A percentile compares a stretch with the other conserved stretches of the same genome.
Conservation (phyloP, 2,329 filamentous ascomycete species). For the Aspergillus brunneoviolaceus region DNA sequence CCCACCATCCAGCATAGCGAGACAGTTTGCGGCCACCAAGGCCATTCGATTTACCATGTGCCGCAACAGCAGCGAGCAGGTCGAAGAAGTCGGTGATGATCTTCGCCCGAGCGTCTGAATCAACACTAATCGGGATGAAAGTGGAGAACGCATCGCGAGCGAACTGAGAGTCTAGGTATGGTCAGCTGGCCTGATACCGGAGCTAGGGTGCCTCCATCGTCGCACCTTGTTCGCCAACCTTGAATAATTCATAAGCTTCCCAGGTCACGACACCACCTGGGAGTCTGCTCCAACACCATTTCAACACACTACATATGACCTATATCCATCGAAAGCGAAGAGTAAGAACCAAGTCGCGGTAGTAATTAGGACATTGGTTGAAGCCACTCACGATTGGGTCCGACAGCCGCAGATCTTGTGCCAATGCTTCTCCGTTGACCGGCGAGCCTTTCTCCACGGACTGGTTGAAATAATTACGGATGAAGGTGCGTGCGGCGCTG, state of each 20-base stretch:
- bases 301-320: conserved; percentile 90
- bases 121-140: conserved; percentile 91
- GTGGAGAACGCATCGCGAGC: conserved; percentile 92
- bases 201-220: neutral
- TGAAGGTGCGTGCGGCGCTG: conserved; percentile 85
- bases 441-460: conserved; percentile 57
- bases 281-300: conserved; percentile 97
- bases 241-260: conserved; percentile 96
- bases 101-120: conserved; percentile 76
- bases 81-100: conserved; percentile 98
- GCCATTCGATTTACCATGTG: conserved; percentile 89
- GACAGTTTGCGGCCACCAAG: conserved; percentile 92
- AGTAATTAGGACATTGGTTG: neutral
- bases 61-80: conserved; percentile 82
- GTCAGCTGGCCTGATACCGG: conserved; percentile 4
- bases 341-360: conserved; percentile 6
- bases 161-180: conserved; percentile 74
- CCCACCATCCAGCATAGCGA: conserved; percentile 96
- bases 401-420: conserved; percentile 85
- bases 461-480: conserved; percentile 86
- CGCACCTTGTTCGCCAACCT: conserved; percentile 84
- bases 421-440: conserved; percentile 66
- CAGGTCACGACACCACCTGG: conserved; percentile 90
- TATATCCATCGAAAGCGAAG: conserved; percentile 38
- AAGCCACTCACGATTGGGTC: conserved; percentile 76